A percentile compares a stretch with the other conserved stretches of the same genome.
phyloP scores from a whole-genome alignment of 257 asterid species.

The Marsdenia floribunda region DNA sequence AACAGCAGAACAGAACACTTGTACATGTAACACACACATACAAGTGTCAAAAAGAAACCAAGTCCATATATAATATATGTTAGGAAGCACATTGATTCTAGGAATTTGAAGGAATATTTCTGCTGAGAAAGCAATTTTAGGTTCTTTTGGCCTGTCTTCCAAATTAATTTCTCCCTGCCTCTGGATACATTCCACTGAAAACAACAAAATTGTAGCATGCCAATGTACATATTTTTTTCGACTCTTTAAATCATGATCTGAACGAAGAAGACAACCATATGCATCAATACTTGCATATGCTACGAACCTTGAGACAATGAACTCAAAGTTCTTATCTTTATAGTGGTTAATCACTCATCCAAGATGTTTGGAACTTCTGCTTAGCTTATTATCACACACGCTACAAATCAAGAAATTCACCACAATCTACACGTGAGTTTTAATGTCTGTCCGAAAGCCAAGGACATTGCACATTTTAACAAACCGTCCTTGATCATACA shows the following conservation, averaged over 20 bases:
- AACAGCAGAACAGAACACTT: background rate
- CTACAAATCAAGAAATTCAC: background rate
- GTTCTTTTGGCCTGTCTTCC: too few species aligned
- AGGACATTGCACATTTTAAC: background rate
- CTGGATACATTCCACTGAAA: background rate
- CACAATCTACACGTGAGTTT: background rate
- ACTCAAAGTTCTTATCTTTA: background rate
- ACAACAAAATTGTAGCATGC: background rate
- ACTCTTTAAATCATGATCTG: background rate
- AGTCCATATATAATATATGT: background rate
- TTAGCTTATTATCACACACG: background rate
- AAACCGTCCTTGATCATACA: background rate
- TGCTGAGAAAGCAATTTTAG: background rate
- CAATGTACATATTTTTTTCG: background rate
- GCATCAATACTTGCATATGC: background rate
- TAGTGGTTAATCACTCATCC: background rate
- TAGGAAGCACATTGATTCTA: background rate
- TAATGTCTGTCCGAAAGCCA: background rate
- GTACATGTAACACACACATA: background rate
- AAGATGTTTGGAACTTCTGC: background rate
- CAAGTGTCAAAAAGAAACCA: background rate
- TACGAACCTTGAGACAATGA: background rate
- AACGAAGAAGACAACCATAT: background rate
- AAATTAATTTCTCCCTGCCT: too few species aligned
- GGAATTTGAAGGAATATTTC: background rate